Conservation (phyloP, 805 yeast genomes). For the Cyberlindnera euphorbiae region DNA sequence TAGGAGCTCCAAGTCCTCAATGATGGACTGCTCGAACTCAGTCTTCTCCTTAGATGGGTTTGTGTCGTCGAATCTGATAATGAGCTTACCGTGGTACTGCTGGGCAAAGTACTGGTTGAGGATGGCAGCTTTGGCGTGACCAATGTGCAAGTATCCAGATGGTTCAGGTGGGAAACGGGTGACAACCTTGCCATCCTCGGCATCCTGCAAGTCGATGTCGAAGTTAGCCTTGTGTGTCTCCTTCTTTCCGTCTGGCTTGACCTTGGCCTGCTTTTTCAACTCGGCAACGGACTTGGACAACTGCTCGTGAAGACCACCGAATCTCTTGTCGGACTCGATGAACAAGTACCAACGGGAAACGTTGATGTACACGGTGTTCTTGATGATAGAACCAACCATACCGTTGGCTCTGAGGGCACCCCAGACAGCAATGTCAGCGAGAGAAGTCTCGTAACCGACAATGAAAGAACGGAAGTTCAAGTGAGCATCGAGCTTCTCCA, state of each 20-base stretch:
- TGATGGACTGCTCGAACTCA: constrained; percentile 90
- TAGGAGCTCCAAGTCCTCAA: constrained; percentile 84
- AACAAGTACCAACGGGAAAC: constrained; percentile 90
- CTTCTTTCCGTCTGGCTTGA: constrained; percentile 43
- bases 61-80: constrained; percentile 96
- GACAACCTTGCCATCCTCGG: constrained; percentile 90
- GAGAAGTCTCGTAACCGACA: constrained; percentile 58
- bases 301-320: constrained; percentile 65
- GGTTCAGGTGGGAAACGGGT: constrained; percentile 99
- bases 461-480: constrained; percentile 81
- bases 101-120: constrained; percentile 96
- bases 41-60: constrained; percentile 95
- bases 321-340: constrained; percentile 60
- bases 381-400: constrained; percentile 85
- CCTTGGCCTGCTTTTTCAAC: constrained; percentile 63
- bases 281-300: constrained; percentile 69
- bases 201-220: constrained; percentile 89
- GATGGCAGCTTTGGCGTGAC: constrained; percentile 98
- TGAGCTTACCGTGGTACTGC: constrained; percentile 91
- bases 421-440: constrained; percentile 88
- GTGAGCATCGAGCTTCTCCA: constrained; percentile 78
- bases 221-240: constrained; percentile 91
- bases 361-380: constrained; percentile 78
- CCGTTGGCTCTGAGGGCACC: constrained; percentile 92
- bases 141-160: constrained; percentile 97